Conservation (phyloP, 345 rosid species). For the Salix purpurea region DNA sequence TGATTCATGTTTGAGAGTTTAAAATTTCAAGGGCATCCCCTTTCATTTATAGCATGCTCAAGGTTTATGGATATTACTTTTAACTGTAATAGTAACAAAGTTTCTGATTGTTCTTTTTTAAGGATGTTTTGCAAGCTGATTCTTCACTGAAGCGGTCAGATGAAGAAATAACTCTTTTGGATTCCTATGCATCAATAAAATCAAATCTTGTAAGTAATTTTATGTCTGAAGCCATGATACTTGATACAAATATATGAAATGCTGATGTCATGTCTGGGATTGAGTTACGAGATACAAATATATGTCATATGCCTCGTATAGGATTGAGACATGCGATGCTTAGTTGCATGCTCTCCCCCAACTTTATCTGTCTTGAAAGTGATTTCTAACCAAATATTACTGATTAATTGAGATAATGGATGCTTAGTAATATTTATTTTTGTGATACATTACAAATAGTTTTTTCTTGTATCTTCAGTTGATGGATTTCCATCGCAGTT, state of each 20-base stretch:
- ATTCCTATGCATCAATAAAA: constrained; percentile 61
- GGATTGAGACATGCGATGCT: neutral
- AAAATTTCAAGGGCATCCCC: neutral
- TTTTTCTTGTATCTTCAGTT: neutral
- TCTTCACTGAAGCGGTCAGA: constrained; percentile 55
- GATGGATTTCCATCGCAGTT: neutral
- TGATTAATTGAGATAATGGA: neutral
- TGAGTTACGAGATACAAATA: neutral
- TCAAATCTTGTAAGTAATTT: constrained; percentile 69
- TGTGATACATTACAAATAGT: no score
- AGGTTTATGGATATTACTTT: neutral
- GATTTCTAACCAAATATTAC: neutral
- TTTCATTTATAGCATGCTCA: neutral
- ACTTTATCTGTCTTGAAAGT: neutral
- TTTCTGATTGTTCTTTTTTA: constrained; percentile 17
- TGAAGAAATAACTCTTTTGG: constrained; percentile 66
- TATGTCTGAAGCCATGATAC: neutral
- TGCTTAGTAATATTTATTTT: neutral
- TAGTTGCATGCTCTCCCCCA: neutral
- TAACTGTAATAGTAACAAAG: neutral
- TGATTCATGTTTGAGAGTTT: neutral
- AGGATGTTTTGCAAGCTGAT: constrained; percentile 72
- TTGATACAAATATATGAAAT: neutral
- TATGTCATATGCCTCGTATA: neutral
- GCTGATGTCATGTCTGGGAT: neutral